These are phyloP conservation scores for Colletotrichum limetticola DNA, from an alignment of 2,329 filamentous ascomycete species.

Conservation along the genomic window DNA sequence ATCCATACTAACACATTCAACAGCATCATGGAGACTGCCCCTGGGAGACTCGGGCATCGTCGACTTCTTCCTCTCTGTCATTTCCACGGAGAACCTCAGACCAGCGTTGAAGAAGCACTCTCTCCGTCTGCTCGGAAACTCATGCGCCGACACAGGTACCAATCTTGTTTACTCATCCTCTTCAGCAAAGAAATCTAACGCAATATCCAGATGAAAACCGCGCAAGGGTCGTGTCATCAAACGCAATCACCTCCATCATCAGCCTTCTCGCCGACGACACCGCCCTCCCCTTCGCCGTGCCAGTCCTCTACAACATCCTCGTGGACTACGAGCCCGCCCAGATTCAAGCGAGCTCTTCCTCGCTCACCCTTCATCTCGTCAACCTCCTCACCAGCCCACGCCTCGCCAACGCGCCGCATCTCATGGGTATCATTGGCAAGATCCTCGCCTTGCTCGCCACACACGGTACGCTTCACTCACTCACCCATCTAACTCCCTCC, in stretches of 20 bases:
- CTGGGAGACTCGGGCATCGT: slow-evolving; percentile 68
- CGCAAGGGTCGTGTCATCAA: slow-evolving; percentile 61
- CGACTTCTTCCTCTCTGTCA: slow-evolving; percentile 62
- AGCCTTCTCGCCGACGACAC: slow-evolving; percentile 57
- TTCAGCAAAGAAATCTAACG: neutral
- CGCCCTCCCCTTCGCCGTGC: slow-evolving; percentile 63
- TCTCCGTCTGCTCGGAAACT: slow-evolving; percentile 70
- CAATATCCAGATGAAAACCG: slow-evolving; percentile 64
- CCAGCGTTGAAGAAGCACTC: slow-evolving; percentile 62
- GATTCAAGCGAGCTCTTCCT: slow-evolving; percentile 61
- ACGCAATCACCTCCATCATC: slow-evolving; percentile 59
- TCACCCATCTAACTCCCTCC: neutral
- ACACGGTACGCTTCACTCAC: slow-evolving; percentile 55
- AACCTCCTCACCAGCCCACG: slow-evolving; percentile 59
- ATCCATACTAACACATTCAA: slow-evolving; percentile 31
- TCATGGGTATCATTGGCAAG: slow-evolving; percentile 66
- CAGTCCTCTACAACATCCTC: slow-evolving; percentile 71
- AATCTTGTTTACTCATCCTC: neutral
- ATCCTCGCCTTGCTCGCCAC: slow-evolving; percentile 63
- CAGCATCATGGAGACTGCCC: slow-evolving; percentile 67
- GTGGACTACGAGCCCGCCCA: slow-evolving; percentile 73
- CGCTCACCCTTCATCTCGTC: slow-evolving; percentile 61
- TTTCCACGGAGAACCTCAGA: slow-evolving; percentile 51
- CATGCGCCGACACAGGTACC: slow-evolving; percentile 68
- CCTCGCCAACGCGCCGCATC: slow-evolving; percentile 51